phyloP scores from a whole-genome alignment of 2,329 filamentous ascomycete genomes.

The Xylariales sp. region DNA sequence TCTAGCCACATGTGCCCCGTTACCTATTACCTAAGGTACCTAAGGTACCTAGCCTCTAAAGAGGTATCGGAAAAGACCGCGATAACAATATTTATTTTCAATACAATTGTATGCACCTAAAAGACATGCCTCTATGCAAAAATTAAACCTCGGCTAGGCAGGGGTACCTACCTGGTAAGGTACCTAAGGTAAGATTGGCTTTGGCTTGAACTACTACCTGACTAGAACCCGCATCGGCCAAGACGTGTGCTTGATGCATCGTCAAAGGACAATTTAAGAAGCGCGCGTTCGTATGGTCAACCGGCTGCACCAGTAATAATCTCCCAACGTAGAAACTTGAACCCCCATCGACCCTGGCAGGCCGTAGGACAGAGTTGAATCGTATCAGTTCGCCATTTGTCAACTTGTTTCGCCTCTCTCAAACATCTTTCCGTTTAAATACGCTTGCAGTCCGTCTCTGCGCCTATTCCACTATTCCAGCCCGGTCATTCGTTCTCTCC shows the following conservation, averaged over 20 bases:
- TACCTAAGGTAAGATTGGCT: neutral
- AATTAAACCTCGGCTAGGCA: conserved; percentile 13
- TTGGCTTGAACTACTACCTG: conserved; percentile 18
- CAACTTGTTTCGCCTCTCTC: neutral
- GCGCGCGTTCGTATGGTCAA: conserved; percentile 27
- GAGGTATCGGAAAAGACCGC: neutral
- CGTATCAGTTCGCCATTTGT: neutral
- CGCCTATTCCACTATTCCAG: neutral
- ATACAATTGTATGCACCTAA: neutral
- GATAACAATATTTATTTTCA: neutral
- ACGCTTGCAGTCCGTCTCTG: neutral
- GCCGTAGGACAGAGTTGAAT: neutral
- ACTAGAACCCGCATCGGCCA: conserved; percentile 21
- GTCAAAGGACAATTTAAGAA: conserved; percentile 31
- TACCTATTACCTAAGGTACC: too few species aligned
- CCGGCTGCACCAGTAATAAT: conserved; percentile 14
- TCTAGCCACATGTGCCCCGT: conserved; percentile 6
- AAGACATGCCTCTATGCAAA: neutral
- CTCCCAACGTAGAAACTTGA: conserved; percentile 10
- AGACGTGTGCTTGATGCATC: conserved; percentile 30
- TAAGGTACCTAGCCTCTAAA: neutral
- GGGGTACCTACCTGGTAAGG: conserved; percentile 6
- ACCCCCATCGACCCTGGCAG: neutral
- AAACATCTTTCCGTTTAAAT: neutral
- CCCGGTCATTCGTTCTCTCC: neutral